Conservation (phyloP, 441 rosid genomes). For the Francoa sonchifolia region DNA sequence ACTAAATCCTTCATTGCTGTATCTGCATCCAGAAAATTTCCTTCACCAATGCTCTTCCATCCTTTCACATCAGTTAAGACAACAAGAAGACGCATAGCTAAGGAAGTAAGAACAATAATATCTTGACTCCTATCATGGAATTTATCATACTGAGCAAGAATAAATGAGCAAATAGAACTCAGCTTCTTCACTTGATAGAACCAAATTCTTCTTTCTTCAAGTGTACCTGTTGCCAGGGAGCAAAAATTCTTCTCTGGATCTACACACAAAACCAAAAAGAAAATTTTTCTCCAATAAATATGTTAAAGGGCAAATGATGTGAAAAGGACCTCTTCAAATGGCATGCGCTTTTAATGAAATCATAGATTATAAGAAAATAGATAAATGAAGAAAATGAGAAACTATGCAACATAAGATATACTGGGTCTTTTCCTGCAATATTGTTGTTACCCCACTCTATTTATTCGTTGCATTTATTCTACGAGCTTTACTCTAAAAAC, state of each 20-base stretch:
- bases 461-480: too few species aligned
- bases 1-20: conserved; percentile 43
- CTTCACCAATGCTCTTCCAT: conserved; percentile 42
- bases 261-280: too few species aligned
- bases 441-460: too few species aligned
- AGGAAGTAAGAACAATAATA: conserved; percentile 39
- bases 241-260: conserved; percentile 67
- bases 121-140: conserved; percentile 29
- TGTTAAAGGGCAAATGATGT: neutral
- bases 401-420: too few species aligned
- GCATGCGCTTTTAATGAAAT: too few species aligned
- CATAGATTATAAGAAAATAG: too few species aligned
- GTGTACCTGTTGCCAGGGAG: conserved; percentile 43
- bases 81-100: conserved; percentile 57
- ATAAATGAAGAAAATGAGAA: too few species aligned
- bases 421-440: too few species aligned
- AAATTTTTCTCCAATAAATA: too few species aligned
- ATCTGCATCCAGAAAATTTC: conserved; percentile 37
- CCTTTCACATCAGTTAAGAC: conserved; percentile 64
- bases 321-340: too few species aligned
- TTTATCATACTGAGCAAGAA: conserved; percentile 44
- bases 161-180: conserved; percentile 51
- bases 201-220: conserved; percentile 68
- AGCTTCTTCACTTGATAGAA: conserved; percentile 53
- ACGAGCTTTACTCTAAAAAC: too few species aligned